A percentile compares a stretch with the other conserved stretches of the same genome.
Conservation (phyloP, 1,284 basidiomycete species). For the Cutaneotrichosporon sp. region DNA sequence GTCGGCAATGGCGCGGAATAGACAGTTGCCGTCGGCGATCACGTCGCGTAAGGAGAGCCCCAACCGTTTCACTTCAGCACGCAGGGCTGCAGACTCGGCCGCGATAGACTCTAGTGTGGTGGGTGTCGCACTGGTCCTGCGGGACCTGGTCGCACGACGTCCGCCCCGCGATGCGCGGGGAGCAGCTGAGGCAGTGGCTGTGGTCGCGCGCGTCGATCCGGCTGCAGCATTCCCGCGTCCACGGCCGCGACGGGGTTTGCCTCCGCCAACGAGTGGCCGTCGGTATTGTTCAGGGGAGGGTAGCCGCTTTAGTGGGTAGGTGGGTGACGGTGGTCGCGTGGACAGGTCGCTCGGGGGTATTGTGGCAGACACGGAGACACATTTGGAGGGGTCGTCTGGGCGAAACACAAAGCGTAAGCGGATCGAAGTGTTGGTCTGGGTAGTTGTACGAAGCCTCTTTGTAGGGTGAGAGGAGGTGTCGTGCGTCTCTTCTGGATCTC, state of each 20-base stretch:
- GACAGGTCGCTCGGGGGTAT: not conserved
- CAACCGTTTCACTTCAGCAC: conserved; percentile 27
- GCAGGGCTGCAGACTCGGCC: conserved; percentile 24
- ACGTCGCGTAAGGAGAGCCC: conserved; percentile 37
- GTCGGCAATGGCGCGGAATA: conserved; percentile 39
- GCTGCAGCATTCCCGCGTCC: not conserved
- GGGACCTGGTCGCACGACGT: conserved; percentile 15
- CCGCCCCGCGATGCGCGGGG: conserved; percentile 3
- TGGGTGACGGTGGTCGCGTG: not conserved
- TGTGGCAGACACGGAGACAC: not conserved
- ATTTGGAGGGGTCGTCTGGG: not conserved
- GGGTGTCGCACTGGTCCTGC: conserved; percentile 15
- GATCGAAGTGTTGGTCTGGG: too few relatives aligned
- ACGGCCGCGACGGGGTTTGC: conserved; percentile 1
- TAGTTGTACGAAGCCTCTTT: too few relatives aligned
- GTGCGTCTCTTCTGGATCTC: too few relatives aligned
- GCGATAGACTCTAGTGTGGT: conserved; percentile 26
- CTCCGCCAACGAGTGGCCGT: conserved; percentile 3
- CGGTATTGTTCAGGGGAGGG: not conserved
- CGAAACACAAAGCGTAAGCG: not conserved
- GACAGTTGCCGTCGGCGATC: conserved; percentile 44
- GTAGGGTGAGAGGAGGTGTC: not conserved
- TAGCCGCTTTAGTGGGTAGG: not conserved
- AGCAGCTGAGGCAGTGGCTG: not conserved
- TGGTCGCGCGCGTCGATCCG: not conserved